phyloP scores from a whole-genome alignment of 441 rosid species.

The Brassica hybrid region DNA sequence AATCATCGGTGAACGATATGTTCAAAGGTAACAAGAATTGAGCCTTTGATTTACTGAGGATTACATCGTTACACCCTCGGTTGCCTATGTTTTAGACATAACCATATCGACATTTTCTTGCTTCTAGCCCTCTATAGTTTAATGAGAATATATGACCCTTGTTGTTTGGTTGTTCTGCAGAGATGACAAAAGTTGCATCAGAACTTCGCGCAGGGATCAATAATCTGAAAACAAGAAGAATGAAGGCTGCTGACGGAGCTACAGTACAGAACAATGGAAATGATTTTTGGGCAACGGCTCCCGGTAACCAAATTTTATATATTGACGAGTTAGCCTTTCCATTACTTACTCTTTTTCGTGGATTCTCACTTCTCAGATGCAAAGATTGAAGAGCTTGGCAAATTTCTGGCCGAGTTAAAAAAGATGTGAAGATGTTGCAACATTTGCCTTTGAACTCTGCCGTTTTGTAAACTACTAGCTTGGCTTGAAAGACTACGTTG shows the following conservation, averaged over 20 bases:
- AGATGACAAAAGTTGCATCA: constrained; percentile 59
- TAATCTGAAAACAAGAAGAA: constrained; percentile 47
- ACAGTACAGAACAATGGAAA: constrained; percentile 41
- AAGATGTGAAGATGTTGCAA: constrained; percentile 42
- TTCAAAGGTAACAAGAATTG: constrained; percentile 61
- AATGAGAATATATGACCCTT: too few relatives aligned
- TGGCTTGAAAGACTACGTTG: not conserved
- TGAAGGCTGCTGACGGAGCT: constrained; percentile 39
- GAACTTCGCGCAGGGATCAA: constrained; percentile 60
- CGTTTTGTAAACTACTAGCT: constrained; percentile 11
- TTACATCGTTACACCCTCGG: not conserved
- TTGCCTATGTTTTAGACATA: not conserved
- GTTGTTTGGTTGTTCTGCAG: constrained; percentile 52
- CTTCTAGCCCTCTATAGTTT: not conserved
- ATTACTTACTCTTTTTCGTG: constrained; percentile 24
- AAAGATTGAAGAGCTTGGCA: constrained; percentile 30
- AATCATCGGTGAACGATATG: constrained; percentile 51
- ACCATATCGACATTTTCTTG: not conserved
- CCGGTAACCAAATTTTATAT: constrained; percentile 21
- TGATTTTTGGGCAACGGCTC: constrained; percentile 38
- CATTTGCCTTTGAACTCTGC: not conserved
- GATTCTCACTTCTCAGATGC: constrained; percentile 21
- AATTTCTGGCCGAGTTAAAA: constrained; percentile 53
- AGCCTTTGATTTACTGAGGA: not conserved
- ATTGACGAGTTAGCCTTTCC: not conserved